Conservation (phyloP, 208 protist species). For the Crithidia brevicula region DNA sequence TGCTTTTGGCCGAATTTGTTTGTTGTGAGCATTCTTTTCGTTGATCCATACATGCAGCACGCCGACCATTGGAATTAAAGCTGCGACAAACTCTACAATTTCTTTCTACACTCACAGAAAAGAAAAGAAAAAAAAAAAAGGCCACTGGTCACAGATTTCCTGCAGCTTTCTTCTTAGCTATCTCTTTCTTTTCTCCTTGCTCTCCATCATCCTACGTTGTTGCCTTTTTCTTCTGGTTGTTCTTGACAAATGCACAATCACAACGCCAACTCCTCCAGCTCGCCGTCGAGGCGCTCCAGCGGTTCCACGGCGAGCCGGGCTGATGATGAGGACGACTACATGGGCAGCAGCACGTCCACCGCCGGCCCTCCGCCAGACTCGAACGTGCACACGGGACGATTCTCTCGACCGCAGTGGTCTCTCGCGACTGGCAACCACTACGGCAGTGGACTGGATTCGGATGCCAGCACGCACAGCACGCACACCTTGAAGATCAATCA, state of each 20-base stretch:
- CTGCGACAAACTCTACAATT: no score
- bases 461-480: constrained; percentile 31
- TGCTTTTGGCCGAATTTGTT: no score
- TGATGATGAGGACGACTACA: constrained; percentile 56
- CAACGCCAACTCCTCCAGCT: constrained; percentile 13
- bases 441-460: constrained; percentile 22
- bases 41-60: no score
- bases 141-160: not conserved
- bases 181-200: not conserved
- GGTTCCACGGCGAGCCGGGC: constrained; percentile 27
- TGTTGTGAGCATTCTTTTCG: not conserved
- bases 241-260: constrained; percentile 11
- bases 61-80: no score
- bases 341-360: constrained; percentile 81
- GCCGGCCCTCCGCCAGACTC: constrained; percentile 75
- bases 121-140: not conserved
- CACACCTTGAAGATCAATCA: constrained; percentile 37
- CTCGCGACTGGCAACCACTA: constrained; percentile 30
- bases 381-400: constrained; percentile 57
- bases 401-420: constrained; percentile 44
- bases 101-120: not conserved
- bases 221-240: constrained; percentile 6
- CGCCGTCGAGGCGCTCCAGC: constrained; percentile 16
- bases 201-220: no score
- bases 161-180: not conserved